Percentiles rank a stretch among this genome's conserved stretches.
phyloP scores from a whole-genome alignment of 306 rosid genomes.

The Bauhinia variegata region DNA sequence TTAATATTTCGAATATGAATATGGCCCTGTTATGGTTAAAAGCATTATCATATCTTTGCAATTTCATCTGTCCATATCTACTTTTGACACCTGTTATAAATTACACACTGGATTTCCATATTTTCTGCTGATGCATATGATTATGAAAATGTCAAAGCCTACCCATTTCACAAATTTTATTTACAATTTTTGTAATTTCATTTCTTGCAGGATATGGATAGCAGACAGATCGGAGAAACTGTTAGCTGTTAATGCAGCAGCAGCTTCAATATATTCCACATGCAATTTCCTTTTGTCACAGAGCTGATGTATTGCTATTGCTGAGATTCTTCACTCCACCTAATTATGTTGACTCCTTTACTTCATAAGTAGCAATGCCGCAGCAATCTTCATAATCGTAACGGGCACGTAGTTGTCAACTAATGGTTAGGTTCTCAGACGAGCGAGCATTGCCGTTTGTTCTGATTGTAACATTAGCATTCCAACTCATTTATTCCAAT shows the following conservation, averaged over 20 bases:
- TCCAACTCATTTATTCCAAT: not conserved
- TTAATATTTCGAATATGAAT: not conserved
- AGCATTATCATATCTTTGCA: not conserved
- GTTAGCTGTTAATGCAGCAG: slow-evolving; percentile 88
- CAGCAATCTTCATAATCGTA: slow-evolving; percentile 8
- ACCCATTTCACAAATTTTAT: not conserved
- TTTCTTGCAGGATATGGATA: slow-evolving; percentile 49
- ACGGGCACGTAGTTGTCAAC: slow-evolving; percentile 33
- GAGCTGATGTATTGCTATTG: slow-evolving; percentile 52
- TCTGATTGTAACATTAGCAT: slow-evolving; percentile 46
- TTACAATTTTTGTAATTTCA: not conserved
- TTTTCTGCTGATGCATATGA: slow-evolving; percentile 3
- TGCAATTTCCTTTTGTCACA: slow-evolving; percentile 74
- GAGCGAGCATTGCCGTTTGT: slow-evolving; percentile 23
- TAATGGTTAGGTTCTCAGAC: slow-evolving; percentile 27
- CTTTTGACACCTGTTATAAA: not conserved
- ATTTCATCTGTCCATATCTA: not conserved
- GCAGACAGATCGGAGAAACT: slow-evolving; percentile 66
- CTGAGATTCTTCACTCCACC: slow-evolving; percentile 10
- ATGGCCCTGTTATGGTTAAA: not conserved
- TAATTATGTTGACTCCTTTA: slow-evolving; percentile 19
- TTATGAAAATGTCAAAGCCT: not conserved
- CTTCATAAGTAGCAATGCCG: not conserved
- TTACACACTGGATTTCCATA: not conserved
- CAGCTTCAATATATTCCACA: slow-evolving; percentile 94